phyloP scores from a whole-genome alignment of 306 rosid species.

The Cicer yamashitae region DNA sequence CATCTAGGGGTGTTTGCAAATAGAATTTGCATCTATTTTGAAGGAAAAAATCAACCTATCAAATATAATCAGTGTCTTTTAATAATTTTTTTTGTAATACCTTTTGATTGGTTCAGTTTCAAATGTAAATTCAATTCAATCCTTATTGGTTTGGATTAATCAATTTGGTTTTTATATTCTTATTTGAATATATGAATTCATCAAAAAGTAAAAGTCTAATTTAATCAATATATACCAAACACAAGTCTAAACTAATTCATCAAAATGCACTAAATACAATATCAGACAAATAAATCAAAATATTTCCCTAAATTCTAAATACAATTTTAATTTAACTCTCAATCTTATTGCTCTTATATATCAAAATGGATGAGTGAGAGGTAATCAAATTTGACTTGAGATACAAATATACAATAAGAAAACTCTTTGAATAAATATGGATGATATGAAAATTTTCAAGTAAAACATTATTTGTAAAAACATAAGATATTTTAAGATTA shows the following conservation, averaged over 20 bases:
- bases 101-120: slow-evolving; percentile 11
- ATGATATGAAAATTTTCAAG: background rate
- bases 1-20: slow-evolving; percentile 4
- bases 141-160: background rate
- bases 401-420: background rate
- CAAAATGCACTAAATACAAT: background rate
- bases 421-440: background rate
- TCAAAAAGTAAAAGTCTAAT: background rate
- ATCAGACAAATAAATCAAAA: background rate
- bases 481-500: background rate
- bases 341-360: background rate
- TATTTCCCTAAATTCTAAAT: background rate
- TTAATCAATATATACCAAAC: background rate
- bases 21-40: background rate
- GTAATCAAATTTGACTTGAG: background rate
- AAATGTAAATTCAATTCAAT: slow-evolving; percentile 8
- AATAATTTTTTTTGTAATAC: background rate
- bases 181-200: slow-evolving; percentile 1
- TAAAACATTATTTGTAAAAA: background rate
- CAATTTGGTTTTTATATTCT: background rate
- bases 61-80: background rate
- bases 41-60: background rate
- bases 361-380: background rate
- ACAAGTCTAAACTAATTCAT: background rate
- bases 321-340: no score